A percentile compares a stretch with the other conserved stretches of the same genome.
Evolutionary conservation across 345 rosid genomes (phyloP).

Genomic region (Heritiera littoralis): DNA sequence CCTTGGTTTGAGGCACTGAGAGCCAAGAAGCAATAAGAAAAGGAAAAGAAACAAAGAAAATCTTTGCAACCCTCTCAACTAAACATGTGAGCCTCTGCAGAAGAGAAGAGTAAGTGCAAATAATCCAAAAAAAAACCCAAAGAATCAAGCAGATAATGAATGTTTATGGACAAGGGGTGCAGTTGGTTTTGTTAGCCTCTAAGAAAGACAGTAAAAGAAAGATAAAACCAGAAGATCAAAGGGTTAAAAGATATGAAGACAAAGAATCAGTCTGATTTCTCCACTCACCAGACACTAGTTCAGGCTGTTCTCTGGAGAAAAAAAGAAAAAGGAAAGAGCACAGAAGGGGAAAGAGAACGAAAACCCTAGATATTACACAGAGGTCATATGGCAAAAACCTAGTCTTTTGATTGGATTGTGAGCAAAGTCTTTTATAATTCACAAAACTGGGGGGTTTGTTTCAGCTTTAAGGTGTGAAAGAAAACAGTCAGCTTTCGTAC

Average conservation of each 20-base stretch:
- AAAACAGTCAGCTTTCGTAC: not conserved
- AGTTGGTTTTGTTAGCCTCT: not conserved
- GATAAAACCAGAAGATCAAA: constrained; percentile 41
- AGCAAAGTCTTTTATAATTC: constrained; percentile 12
- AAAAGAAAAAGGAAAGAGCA: not conserved
- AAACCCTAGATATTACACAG: constrained; percentile 58
- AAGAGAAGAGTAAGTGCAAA: not conserved
- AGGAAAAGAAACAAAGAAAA: not conserved
- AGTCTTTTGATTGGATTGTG: constrained; percentile 24
- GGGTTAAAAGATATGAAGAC: constrained; percentile 29
- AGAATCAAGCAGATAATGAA: not conserved
- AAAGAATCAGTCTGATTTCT: constrained; percentile 18
- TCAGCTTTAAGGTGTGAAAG: constrained; percentile 17
- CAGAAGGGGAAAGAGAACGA: not conserved
- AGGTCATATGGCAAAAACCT: constrained; percentile 35
- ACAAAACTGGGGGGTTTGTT: not conserved
- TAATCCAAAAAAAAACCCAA: not conserved
- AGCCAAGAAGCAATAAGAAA: not conserved
- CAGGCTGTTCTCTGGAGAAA: constrained; percentile 14
- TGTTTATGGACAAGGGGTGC: not conserved
- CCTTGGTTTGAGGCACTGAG: not conserved
- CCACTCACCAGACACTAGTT: not conserved
- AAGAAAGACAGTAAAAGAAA: not conserved
- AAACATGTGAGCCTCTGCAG: not conserved
- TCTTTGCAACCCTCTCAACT: not conserved